Percentiles rank a stretch among this genome's conserved stretches.
These are phyloP conservation scores for Alternaria gansuensis DNA, from an alignment of 2,329 filamentous ascomycete genomes.

Conservation along the genomic window DNA sequence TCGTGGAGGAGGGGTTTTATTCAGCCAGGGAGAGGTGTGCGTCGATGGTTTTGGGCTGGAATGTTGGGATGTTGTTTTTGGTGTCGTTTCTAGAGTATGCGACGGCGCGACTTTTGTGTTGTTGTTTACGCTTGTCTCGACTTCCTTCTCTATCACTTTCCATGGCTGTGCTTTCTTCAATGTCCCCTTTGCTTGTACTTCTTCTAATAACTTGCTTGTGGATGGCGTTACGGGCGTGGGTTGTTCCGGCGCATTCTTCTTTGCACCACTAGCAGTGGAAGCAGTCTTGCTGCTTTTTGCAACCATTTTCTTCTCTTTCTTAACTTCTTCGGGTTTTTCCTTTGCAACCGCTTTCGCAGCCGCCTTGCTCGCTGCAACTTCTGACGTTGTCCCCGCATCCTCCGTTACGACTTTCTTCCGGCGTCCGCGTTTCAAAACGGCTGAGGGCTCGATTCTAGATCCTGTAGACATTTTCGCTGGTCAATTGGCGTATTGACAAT, in stretches of 20 bases:
- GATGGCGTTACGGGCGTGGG: conserved; percentile 41
- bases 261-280: conserved; percentile 13
- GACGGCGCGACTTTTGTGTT: neutral
- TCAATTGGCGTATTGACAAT: conserved; percentile 13
- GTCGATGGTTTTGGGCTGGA: neutral
- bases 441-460: conserved; percentile 23
- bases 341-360: conserved; percentile 34
- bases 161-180: conserved; percentile 23
- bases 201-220: conserved; percentile 45
- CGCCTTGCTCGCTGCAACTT: conserved; percentile 28
- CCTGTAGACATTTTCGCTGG: conserved; percentile 25
- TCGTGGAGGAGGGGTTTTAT: conserved; percentile 6
- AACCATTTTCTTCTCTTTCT: conserved; percentile 26
- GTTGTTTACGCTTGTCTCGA: neutral
- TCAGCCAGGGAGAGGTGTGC: neutral
- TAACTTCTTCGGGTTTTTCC: conserved; percentile 24
- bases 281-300: conserved; percentile 24
- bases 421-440: conserved; percentile 44
- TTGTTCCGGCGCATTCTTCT: conserved; percentile 22
- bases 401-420: conserved; percentile 45
- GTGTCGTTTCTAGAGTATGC: neutral
- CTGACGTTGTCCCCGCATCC: conserved; percentile 20
- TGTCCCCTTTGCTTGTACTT: conserved; percentile 40
- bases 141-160: neutral
- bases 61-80: conserved; percentile 26